Evolutionary conservation across 192 early-diverging fungal genomes (phyloP), one percentile per base, ranked within the genome.

Genomic region (Linnemannia hyalina): DNA sequence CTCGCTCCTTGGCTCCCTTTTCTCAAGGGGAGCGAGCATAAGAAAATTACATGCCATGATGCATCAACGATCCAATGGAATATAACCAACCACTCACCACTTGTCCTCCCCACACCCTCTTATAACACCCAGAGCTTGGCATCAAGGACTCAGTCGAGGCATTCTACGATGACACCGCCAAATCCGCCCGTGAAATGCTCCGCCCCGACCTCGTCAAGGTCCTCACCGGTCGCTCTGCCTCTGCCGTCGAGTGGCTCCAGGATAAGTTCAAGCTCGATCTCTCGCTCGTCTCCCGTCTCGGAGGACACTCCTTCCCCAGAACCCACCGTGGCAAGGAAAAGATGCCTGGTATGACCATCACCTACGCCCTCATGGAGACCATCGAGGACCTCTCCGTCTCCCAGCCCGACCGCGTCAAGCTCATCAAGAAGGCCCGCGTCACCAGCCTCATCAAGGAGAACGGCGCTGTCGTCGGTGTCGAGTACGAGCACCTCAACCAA

Each of bases 211-310:
- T 99, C 72, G 97, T 96, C 81, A 91, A 94, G 82, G 97, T 97
- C 71, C 90, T 99, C 80, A 95, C 95, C 1, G 94, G 94, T 76
- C 90, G 96, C n/a, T 97, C 97, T 70, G 92, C 94, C 35, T 90
- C 95, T 55, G 97, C 98, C 46, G 97, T 98, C 52, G 95, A 96
- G 85, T 99, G 97, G 97, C 92, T 99, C 76, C 94, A 97, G 83
- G 93, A 97, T 35, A 95, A 94, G 83, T 99, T 99, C 89, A 81
- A 92, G 52, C 90, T 99, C 73, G 97, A 98, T 78, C 91, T 99
- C 23, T 96, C 96, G 47, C 90, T 97, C 75, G 92, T 99, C 23
- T 92, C 96, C 26, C 96, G 96, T 82, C 92, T 98, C 68, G 95
- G 98, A 88, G 98, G 98, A 18, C 98, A 99, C 91, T 95, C 97